Percentiles rank a stretch among this genome's conserved stretches.
Evolutionary conservation across 306 rosid genomes (phyloP).

Genomic region (Trifolium pratense): DNA sequence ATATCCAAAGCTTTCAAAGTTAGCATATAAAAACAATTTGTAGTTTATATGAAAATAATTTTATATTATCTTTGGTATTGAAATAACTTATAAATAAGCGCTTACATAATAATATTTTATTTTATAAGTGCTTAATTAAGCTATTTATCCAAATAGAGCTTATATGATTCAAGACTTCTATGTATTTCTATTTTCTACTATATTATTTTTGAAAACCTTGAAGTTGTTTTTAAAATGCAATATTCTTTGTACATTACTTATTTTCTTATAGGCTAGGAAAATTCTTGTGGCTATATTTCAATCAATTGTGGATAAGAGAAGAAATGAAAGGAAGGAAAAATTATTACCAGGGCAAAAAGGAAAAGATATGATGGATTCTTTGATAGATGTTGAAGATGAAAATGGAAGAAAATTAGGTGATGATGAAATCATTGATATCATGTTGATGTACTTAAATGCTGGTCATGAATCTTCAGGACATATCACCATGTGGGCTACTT

Average conservation of each 20-base stretch:
- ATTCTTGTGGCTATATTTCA: constrained; percentile 57
- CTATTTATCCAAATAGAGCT: background rate
- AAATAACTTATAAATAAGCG: background rate
- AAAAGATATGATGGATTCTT: constrained; percentile 85
- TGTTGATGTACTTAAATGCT: constrained; percentile 87
- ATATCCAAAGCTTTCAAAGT: too few species aligned
- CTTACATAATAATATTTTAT: background rate
- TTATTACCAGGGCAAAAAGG: constrained; percentile 7
- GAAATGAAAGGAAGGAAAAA: constrained; percentile 35
- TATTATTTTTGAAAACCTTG: background rate
- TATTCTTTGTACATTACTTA: background rate
- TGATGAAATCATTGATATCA: constrained; percentile 74
- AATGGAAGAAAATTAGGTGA: constrained; percentile 65
- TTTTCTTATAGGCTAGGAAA: constrained; percentile 60
- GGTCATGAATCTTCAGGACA: constrained; percentile 97
- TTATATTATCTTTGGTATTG: background rate
- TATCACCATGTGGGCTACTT: constrained; percentile 75
- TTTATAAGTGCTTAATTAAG: background rate
- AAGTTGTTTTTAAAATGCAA: background rate
- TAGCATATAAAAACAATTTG: too few species aligned
- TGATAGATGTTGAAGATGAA: constrained; percentile 71
- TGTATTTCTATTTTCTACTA: background rate
- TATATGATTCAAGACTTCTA: too few species aligned
- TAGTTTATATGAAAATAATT: too few species aligned
- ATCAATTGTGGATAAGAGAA: constrained; percentile 57